phyloP scores from a whole-genome alignment of 2,329 filamentous ascomycete species.

The Lasiodiplodia sp. region DNA sequence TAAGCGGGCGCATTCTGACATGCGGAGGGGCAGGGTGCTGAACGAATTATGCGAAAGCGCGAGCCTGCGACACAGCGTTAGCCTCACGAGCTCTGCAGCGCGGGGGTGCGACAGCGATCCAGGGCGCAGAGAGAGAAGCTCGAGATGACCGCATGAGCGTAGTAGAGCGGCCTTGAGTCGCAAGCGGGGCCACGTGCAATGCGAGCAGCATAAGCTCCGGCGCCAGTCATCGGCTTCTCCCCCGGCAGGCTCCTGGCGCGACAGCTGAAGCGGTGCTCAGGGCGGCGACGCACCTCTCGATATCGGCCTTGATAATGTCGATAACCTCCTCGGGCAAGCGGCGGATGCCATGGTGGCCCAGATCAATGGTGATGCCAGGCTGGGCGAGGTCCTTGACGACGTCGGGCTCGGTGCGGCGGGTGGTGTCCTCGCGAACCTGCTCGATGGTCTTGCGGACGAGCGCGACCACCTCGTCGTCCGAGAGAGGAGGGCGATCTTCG shows the following conservation, averaged over 20 bases:
- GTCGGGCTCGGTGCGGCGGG: slow-evolving; percentile 58
- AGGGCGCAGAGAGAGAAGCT: not conserved
- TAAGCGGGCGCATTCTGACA: slow-evolving; percentile 77
- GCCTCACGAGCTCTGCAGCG: slow-evolving; percentile 15
- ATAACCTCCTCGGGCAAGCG: slow-evolving; percentile 76
- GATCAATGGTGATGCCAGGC: slow-evolving; percentile 78
- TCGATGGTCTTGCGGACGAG: slow-evolving; percentile 73
- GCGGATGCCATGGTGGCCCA: slow-evolving; percentile 77
- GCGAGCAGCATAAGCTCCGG: not conserved
- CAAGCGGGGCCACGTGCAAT: not conserved
- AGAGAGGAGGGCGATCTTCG: slow-evolving; percentile 53
- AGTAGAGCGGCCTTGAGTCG: not conserved
- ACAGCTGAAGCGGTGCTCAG: not conserved
- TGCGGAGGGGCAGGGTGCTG: slow-evolving; percentile 71
- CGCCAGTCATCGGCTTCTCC: slow-evolving; percentile 9
- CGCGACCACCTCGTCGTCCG: slow-evolving; percentile 69
- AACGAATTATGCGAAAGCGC: slow-evolving; percentile 83
- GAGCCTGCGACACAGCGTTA: slow-evolving; percentile 60
- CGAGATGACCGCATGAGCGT: not conserved
- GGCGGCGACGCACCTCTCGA: slow-evolving; percentile 65
- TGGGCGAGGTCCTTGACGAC: slow-evolving; percentile 61
- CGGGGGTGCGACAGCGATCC: slow-evolving; percentile 5
- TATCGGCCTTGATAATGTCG: slow-evolving; percentile 75
- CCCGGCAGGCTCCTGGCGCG: slow-evolving; percentile 21
- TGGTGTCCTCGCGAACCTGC: slow-evolving; percentile 70